Conservation (phyloP, 148 eudicot genomes). For the Fagopyrum esculentum region DNA sequence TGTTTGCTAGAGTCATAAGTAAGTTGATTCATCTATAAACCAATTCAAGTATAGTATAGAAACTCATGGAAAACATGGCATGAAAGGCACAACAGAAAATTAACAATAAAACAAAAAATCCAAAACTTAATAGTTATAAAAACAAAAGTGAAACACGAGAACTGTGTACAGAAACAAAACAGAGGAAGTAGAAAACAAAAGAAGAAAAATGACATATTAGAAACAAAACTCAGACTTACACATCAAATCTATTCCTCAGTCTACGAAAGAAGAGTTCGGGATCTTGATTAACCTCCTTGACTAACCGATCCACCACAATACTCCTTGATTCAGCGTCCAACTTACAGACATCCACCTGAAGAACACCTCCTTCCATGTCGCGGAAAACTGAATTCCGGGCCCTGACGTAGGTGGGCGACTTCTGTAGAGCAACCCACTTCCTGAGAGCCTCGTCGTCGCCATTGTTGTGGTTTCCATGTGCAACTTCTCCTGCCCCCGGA, state of each 20-base stretch:
- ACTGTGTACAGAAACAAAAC: not conserved
- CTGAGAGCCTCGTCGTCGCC: slow-evolving; percentile 48
- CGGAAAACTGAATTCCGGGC: slow-evolving; percentile 59
- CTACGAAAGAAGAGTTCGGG: slow-evolving; percentile 47
- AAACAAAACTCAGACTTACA: slow-evolving; percentile 36
- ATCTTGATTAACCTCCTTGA: slow-evolving; percentile 50
- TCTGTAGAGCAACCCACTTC: slow-evolving; percentile 52
- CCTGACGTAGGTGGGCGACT: slow-evolving; percentile 49
- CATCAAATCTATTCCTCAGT: slow-evolving; percentile 54
- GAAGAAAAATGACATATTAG: not conserved
- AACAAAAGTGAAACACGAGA: not conserved
- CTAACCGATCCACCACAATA: slow-evolving; percentile 55
- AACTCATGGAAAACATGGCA: too few relatives aligned
- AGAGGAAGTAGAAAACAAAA: not conserved
- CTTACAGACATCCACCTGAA: slow-evolving; percentile 51
- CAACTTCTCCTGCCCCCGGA: not conserved
- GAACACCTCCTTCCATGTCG: slow-evolving; percentile 40
- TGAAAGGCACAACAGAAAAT: too few relatives aligned
- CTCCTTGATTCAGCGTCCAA: slow-evolving; percentile 47
- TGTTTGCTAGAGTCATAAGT: not conserved
- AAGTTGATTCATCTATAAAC: not conserved
- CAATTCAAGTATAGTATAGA: not conserved
- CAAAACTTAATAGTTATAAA: not conserved
- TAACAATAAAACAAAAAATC: too few relatives aligned
- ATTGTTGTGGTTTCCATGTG: slow-evolving; percentile 2